These are phyloP conservation scores for Colletotrichum gloeosporioides DNA, from an alignment of 2,329 filamentous ascomycete species.

Conservation along the genomic window DNA sequence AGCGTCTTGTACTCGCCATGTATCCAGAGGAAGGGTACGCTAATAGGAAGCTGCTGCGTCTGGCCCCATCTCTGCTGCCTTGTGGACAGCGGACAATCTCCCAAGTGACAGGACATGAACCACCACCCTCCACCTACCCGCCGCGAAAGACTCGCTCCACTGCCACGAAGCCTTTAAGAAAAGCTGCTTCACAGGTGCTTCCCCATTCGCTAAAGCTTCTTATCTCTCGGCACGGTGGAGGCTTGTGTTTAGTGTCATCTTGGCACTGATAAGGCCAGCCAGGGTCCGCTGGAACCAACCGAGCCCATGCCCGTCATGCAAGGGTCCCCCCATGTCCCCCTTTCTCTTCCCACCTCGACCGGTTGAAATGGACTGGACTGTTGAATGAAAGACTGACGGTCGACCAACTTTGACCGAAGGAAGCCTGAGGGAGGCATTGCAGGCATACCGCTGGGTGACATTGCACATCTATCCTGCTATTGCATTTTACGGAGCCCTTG, in stretches of 20 bases:
- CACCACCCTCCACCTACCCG: neutral
- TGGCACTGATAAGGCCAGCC: slow-evolving; percentile 21
- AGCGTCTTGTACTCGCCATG: neutral
- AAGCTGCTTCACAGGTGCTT: neutral
- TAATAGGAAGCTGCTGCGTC: neutral
- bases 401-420: neutral
- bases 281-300: neutral
- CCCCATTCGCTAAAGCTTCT: slow-evolving; percentile 8
- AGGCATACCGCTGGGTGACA: neutral
- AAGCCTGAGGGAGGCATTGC: neutral
- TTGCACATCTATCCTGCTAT: neutral
- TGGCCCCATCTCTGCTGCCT: neutral
- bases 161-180: slow-evolving; percentile 2
- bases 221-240: slow-evolving; percentile 20
- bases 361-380: neutral
- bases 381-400: neutral
- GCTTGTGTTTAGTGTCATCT: neutral
- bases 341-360: neutral
- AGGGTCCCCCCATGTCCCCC: neutral
- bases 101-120: neutral
- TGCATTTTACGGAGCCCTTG: neutral
- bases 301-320: neutral
- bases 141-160: neutral
- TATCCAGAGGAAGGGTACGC: slow-evolving; percentile 4
- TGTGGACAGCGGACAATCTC: neutral